A percentile compares a stretch with the other conserved stretches of the same genome.
Evolutionary conservation across 345 rosid genomes (phyloP).

Genomic region (Brassica rapa): DNA sequence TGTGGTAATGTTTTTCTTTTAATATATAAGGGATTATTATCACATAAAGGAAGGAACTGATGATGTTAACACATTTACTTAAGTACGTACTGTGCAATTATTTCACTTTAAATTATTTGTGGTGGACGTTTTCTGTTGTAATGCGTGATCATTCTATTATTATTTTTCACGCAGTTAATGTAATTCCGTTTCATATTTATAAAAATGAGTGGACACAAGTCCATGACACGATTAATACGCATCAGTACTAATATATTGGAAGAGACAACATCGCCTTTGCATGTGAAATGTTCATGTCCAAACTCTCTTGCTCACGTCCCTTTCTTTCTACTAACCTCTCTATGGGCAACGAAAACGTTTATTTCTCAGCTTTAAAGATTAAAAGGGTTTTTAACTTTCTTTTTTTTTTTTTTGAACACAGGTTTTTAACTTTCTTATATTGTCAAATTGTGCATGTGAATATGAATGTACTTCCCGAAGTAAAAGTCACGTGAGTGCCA

Average conservation of each 20-base stretch:
- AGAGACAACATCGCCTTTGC: conserved; percentile 14
- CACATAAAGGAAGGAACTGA: background rate
- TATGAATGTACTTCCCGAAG: conserved; percentile 20
- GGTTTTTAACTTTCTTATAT: background rate
- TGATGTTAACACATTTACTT: background rate
- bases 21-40: too few species aligned
- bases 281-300: conserved; percentile 14
- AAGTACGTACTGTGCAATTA: background rate
- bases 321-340: conserved; percentile 22
- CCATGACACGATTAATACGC: background rate
- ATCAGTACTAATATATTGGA: conserved; percentile 13
- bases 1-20: too few species aligned
- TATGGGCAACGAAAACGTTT: conserved; percentile 13
- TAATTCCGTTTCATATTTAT: background rate
- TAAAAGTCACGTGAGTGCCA: conserved; percentile 36
- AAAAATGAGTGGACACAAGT: background rate
- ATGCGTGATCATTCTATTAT: background rate
- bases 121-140: background rate
- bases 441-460: conserved; percentile 37
- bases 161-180: background rate
- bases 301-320: conserved; percentile 33
- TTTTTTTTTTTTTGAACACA: too few species aligned
- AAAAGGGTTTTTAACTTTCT: background rate
- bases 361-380: conserved; percentile 31
- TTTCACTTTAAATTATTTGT: background rate